Conservation (phyloP, 345 rosid genomes). For the Triadica sebifera region DNA sequence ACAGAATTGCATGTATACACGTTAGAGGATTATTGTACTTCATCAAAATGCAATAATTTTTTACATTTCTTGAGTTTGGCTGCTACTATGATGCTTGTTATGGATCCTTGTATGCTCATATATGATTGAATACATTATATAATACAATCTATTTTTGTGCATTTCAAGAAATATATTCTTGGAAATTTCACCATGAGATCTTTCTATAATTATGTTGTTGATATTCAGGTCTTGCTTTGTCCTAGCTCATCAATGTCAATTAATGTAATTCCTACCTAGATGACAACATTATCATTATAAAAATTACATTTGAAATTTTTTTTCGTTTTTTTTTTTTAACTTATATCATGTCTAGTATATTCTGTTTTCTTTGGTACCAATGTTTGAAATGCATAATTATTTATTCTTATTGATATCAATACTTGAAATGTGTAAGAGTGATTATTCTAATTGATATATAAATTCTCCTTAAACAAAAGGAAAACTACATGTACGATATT, state of each 20-base stretch:
- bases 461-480: not conserved
- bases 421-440: not conserved
- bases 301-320: not conserved
- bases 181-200: slow-evolving; percentile 60
- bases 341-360: not conserved
- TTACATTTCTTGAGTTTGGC: slow-evolving; percentile 1
- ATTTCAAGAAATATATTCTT: slow-evolving; percentile 64
- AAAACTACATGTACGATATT: not conserved
- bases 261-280: not conserved
- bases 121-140: not conserved
- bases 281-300: not conserved
- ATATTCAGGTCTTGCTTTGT: slow-evolving; percentile 58
- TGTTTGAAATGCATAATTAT: too few relatives aligned
- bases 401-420: too few relatives aligned
- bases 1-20: not conserved
- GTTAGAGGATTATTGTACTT: not conserved
- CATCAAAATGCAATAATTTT: not conserved
- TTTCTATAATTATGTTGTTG: slow-evolving; percentile 61
- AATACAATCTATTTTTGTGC: slow-evolving; percentile 20
- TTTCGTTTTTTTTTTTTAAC: not conserved
- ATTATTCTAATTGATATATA: not conserved
- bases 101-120: slow-evolving; percentile 3
- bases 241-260: not conserved
- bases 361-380: not conserved
- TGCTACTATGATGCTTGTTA: not conserved